Conservation (phyloP, 2,329 filamentous ascomycete genomes). For the Aspergillus puulaauensis region DNA sequence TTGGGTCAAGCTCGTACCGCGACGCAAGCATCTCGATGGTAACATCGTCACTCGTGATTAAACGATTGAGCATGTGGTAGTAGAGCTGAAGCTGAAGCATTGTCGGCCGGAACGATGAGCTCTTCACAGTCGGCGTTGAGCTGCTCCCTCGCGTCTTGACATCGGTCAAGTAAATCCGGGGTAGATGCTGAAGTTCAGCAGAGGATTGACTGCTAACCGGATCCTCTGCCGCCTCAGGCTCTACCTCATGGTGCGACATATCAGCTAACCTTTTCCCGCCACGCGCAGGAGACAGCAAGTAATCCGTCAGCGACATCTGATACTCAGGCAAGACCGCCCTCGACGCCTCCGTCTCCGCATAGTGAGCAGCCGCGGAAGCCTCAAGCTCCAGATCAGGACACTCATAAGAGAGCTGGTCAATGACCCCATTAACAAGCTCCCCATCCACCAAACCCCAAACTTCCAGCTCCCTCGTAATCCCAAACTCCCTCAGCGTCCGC, state of each 20-base stretch:
- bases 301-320: conserved; percentile 48
- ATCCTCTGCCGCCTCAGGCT: conserved; percentile 6
- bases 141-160: conserved; percentile 74
- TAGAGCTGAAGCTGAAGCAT: conserved; percentile 89
- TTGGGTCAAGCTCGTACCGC: conserved; percentile 67
- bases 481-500: conserved; percentile 68
- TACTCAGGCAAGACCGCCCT: conserved; percentile 41
- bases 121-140: conserved; percentile 59
- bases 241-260: conserved; percentile 20
- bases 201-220: conserved; percentile 17
- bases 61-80: conserved; percentile 74
- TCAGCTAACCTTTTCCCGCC: conserved; percentile 38
- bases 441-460: conserved; percentile 84
- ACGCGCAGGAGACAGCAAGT: conserved; percentile 38
- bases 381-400: conserved; percentile 74
- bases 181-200: conserved; percentile 24
- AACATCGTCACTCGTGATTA: conserved; percentile 66
- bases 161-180: conserved; percentile 73
- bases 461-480: conserved; percentile 73
- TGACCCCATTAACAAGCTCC: conserved; percentile 82
- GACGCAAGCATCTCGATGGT: conserved; percentile 67
- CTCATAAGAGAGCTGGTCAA: conserved; percentile 78
- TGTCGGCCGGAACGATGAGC: conserved; percentile 68
- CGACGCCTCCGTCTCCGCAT: conserved; percentile 37
- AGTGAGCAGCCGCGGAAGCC: conserved; percentile 51